phyloP scores from a whole-genome alignment of 345 rosid genomes.

The Ceriops decandra region DNA sequence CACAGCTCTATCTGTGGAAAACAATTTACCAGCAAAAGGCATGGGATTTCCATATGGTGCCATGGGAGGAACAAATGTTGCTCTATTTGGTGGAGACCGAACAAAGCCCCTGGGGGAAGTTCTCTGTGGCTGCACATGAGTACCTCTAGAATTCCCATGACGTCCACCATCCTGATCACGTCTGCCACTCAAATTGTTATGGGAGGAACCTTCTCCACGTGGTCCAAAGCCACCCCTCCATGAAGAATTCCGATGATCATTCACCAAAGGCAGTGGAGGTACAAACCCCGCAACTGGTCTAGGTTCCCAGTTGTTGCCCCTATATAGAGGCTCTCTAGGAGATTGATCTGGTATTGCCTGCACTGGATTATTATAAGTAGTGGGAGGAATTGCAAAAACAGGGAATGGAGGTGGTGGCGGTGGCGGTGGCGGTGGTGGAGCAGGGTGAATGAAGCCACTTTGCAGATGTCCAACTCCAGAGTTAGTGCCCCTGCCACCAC shows the following conservation, averaged over 20 bases:
- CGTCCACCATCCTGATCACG: constrained; percentile 53
- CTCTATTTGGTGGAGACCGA: constrained; percentile 37
- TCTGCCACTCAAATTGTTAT: constrained; percentile 38
- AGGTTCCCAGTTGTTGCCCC: constrained; percentile 41
- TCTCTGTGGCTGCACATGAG: constrained; percentile 43
- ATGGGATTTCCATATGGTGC: constrained; percentile 34
- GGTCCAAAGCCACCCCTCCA: constrained; percentile 50
- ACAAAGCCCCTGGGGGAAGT: constrained; percentile 42
- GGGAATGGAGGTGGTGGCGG: constrained; percentile 46
- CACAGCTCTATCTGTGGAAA: neutral
- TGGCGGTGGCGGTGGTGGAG: constrained; percentile 21
- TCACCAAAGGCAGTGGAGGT: constrained; percentile 34
- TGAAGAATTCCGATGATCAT: constrained; percentile 39
- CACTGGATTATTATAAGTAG: constrained; percentile 29
- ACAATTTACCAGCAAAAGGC: constrained; percentile 40
- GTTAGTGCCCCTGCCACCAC: constrained; percentile 5
- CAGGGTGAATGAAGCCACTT: constrained; percentile 26
- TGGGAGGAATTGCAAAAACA: constrained; percentile 29
- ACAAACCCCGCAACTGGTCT: constrained; percentile 41
- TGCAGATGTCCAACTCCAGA: constrained; percentile 35
- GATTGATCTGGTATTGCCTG: constrained; percentile 34
- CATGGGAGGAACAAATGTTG: constrained; percentile 33
- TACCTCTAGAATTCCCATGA: constrained; percentile 45
- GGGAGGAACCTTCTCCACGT: constrained; percentile 46
- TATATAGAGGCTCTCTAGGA: constrained; percentile 34